Base-by-base conservation (phyloP, 73 alveolate genomes). In the Tetrahymena elliotti region DNA sequence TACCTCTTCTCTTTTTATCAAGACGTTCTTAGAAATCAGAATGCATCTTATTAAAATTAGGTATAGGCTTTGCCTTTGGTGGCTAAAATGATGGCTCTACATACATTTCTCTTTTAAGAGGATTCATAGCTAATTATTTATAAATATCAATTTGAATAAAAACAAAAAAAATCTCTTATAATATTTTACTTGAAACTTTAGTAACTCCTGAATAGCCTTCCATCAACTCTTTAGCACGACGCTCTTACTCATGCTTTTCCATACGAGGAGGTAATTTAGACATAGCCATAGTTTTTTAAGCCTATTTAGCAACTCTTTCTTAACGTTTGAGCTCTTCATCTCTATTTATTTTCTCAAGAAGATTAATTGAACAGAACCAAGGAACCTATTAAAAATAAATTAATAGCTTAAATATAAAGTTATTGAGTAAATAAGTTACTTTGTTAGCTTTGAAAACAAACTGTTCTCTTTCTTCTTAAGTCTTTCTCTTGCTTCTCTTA, bases 181-280 rank as follows among this genome's bases (percentile, higher is more conserved):
- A 10, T 40, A 68, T 22, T 10, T 92, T 10, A 97, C 93, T 84
- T 96, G 94, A 68, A 96, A 94, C 98, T 97, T 94, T 93, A 95
- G 95, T 96, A 68, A 95, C 97, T 82, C 97, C 83, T 95, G 96
- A n/a, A 94, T 52, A 35, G 27, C 39, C 20, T 92, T 41, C 92
- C 93, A 84, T 39, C 12, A 52, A 27, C 22, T 84, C 38, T 68
- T 36, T 68, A 0, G 93, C 95, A 94, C 98, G 96, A 96, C 95
- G 97, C 68, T 96, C 95, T 95, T 97, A 94, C 92, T 98, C 99
- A 95, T 98, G 98, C 98, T 95, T 96, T 94, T 98, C 99, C 99
- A 99, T 99, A 93, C 99, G 94, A 24, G 99, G 99, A 27, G 99
- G 99, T 95, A 99, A 96, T 34, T 97, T 97, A 6, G 99, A 98